Base-by-base conservation (phyloP, 352 stramenopile genomes). In the Thalassiosira hispida region DNA sequence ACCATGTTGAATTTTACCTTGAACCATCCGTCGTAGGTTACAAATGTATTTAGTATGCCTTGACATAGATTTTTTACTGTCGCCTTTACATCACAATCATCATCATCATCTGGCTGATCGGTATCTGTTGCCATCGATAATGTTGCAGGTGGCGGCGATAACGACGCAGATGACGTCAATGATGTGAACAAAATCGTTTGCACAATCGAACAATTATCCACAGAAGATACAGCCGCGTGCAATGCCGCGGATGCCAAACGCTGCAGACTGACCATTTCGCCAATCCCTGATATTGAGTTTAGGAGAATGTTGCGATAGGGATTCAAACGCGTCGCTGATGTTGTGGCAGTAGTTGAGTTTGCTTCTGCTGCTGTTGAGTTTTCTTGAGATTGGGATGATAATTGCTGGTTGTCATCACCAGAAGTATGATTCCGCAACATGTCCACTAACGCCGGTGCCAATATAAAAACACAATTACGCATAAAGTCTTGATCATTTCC, bases 301-400 rank as follows among this genome's bases (percentile, higher is more conserved):
- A 92, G 69, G 8, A 92, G 64, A 53, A 89, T 72, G 23, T 85
- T 84, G 14, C 88, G 84, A 72, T 92, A 93, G 12, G 88, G 84
- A 75, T 93, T 93, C 11, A 68, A 53, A 23, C 81, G 61, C 31
- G 77, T 88, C 44, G 52, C 69, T 20, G 74, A 70, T 9, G 81
- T 72, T 14, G 79, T 47, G 2, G 63, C 55, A 18, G n/a, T n/a
- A n/a, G 57, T 18, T 23, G 27, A 29, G 11, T 67, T 27, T n/a
- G 42, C 52, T 8, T 20, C n/a, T 23, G 57, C 35, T 31, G 7
- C 7, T 35, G 1, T 33, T 74, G 35, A 33, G 11, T 27, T n/a
- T 57, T 11, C 18, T 14, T 18, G 4, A 12, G 14, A 23, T 52
- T 23, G 44, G 14, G 8, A 14, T 47, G 38, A 47, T 14, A 47